phyloP scores from a whole-genome alignment of 345 rosid genomes.

The Euphorbia peplus region DNA sequence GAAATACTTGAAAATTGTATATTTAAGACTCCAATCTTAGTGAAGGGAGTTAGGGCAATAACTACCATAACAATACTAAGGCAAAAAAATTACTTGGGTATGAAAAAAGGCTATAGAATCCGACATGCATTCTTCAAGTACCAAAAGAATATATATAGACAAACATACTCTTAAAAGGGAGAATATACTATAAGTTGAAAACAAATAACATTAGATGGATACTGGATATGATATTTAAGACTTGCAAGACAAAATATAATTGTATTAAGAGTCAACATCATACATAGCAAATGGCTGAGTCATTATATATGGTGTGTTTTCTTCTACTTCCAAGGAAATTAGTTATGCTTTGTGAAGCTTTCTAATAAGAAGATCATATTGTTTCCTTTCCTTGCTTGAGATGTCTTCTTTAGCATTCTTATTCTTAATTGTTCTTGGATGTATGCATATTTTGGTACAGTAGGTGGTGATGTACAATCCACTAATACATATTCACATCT shows the following conservation, averaged over 20 bases:
- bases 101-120: background rate
- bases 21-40: background rate
- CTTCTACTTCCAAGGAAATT: constrained; percentile 1
- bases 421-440: background rate
- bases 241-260: background rate
- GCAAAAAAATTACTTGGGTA: background rate
- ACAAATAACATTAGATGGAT: background rate
- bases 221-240: background rate
- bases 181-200: background rate
- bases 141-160: background rate
- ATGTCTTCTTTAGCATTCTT: background rate
- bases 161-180: constrained; percentile 4
- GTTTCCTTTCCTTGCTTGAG: background rate
- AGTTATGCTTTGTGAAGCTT: background rate
- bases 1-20: background rate
- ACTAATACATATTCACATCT: background rate
- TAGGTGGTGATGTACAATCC: constrained; percentile 4
- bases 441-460: background rate
- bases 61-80: background rate
- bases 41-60: background rate
- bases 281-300: background rate
- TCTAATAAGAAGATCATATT: background rate
- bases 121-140: background rate
- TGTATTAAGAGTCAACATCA: background rate
- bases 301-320: background rate